Evolutionary conservation across 2,329 filamentous ascomycete species (phyloP).

Genomic region (Lecanosticta acicola): DNA sequence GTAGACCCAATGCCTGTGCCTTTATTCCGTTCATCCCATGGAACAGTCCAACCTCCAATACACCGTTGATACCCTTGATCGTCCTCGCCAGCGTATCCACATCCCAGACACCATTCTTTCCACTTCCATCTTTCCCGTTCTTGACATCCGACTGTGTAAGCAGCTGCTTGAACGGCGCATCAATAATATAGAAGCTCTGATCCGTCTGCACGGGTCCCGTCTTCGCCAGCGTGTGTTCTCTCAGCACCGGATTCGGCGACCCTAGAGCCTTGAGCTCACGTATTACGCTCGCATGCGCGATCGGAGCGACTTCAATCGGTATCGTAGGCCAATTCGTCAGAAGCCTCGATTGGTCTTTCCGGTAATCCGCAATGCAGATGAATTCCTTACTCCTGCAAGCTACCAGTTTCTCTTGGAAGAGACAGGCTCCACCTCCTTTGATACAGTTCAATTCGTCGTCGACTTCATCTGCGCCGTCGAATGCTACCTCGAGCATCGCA

Average conservation of each 20-base stretch:
- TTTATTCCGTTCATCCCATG: conserved; percentile 72
- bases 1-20: conserved; percentile 51
- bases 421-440: conserved; percentile 94
- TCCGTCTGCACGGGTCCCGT: conserved; percentile 80
- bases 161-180: conserved; percentile 76
- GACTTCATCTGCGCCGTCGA: conserved; percentile 96
- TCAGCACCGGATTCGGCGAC: conserved; percentile 62
- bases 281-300: conserved; percentile 73
- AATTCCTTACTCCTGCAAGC: conserved; percentile 51
- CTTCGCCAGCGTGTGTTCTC: conserved; percentile 68
- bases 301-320: conserved; percentile 87
- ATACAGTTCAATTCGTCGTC: conserved; percentile 93
- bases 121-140: conserved; percentile 37
- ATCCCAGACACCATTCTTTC: conserved; percentile 64
- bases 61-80: conserved; percentile 77
- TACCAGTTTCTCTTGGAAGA: conserved; percentile 97
- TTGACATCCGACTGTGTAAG: conserved; percentile 56
- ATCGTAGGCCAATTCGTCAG: conserved; percentile 73
- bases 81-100: conserved; percentile 66
- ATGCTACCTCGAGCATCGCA: conserved; percentile 73
- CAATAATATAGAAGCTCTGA: conserved; percentile 83
- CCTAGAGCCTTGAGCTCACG: conserved; percentile 67
- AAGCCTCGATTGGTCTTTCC: conserved; percentile 76
- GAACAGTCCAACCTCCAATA: conserved; percentile 90
- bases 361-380: conserved; percentile 59